Conservation (phyloP, 2,329 filamentous ascomycete species). For the Sporothrix pallida region DNA sequence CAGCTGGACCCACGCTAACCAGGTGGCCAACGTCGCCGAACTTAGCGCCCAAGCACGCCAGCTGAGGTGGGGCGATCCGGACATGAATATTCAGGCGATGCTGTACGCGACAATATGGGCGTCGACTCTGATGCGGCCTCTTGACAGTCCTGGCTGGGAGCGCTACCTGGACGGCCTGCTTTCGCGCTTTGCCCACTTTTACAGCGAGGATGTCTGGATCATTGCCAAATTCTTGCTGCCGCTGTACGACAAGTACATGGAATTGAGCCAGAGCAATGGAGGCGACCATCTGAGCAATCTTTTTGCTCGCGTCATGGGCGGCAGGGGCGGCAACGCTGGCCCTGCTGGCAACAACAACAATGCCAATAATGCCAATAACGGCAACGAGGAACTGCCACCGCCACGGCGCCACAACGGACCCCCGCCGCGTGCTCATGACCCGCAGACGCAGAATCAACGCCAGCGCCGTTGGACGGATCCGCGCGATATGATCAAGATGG, state of each 20-base stretch:
- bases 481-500: constrained; percentile 48
- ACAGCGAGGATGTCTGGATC: constrained; percentile 73
- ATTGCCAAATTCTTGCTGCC: constrained; percentile 72
- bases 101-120: constrained; percentile 79
- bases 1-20: constrained; percentile 58
- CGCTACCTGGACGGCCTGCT: constrained; percentile 69
- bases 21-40: constrained; percentile 41
- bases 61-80: constrained; percentile 57
- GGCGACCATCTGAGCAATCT: constrained; percentile 40
- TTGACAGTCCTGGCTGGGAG: constrained; percentile 59
- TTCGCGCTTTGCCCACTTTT: constrained; percentile 67
- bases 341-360: constrained; percentile 29
- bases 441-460: constrained; percentile 39
- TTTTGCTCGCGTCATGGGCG: constrained; percentile 27
- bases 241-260: constrained; percentile 57
- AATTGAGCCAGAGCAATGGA: constrained; percentile 57
- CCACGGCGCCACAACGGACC: not conserved
- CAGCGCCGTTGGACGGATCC: constrained; percentile 46
- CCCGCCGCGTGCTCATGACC: not conserved
- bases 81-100: constrained; percentile 61
- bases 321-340: not conserved
- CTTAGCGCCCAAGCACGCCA: constrained; percentile 35
- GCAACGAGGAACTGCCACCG: not conserved
- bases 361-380: not conserved
- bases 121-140: constrained; percentile 60